These are phyloP conservation scores for Lizanozyma gosingica DNA, from an alignment of 1,139 yeast genomes.

Conservation along the genomic window DNA sequence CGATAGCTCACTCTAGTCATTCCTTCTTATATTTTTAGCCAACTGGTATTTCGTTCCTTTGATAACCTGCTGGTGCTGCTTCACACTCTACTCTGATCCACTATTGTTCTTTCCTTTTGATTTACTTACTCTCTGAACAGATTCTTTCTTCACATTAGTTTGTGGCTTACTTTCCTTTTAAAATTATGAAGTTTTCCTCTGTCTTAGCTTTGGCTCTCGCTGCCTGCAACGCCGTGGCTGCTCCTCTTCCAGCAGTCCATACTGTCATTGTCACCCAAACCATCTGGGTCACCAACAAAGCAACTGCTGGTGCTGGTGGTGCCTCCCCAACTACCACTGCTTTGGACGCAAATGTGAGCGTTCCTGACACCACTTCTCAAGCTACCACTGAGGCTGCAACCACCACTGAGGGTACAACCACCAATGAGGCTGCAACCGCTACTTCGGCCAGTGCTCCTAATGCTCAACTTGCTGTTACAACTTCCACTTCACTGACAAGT, in stretches of 20 bases:
- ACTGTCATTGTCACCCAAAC: constrained; percentile 4
- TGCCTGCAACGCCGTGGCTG: constrained; percentile 3
- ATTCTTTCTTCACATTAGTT: too few relatives aligned
- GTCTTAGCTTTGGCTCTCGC: neutral
- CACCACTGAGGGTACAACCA: constrained; percentile 2
- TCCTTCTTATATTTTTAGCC: too few relatives aligned
- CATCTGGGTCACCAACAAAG: constrained; percentile 2
- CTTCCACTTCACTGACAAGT: constrained; percentile 4
- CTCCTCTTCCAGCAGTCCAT: constrained; percentile 6
- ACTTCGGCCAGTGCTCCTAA: constrained; percentile 1
- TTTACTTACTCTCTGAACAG: too few relatives aligned
- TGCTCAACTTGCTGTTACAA: too few relatives aligned
- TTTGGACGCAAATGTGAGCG: constrained; percentile 1
- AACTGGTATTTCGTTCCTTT: too few relatives aligned
- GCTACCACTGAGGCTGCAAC: constrained; percentile 1
- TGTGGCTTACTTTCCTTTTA: neutral
- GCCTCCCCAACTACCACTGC: neutral
- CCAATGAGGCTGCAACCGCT: constrained; percentile 1
- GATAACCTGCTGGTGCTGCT: too few relatives aligned
- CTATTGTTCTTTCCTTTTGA: neutral
- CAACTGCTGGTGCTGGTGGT: constrained; percentile 1
- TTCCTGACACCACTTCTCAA: neutral
- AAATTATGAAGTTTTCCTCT: neutral
- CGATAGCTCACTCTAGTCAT: too few relatives aligned
- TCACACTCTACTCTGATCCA: neutral